Conservation (phyloP, 2,329 filamentous ascomycete species). For the Botrytis deweyae region DNA sequence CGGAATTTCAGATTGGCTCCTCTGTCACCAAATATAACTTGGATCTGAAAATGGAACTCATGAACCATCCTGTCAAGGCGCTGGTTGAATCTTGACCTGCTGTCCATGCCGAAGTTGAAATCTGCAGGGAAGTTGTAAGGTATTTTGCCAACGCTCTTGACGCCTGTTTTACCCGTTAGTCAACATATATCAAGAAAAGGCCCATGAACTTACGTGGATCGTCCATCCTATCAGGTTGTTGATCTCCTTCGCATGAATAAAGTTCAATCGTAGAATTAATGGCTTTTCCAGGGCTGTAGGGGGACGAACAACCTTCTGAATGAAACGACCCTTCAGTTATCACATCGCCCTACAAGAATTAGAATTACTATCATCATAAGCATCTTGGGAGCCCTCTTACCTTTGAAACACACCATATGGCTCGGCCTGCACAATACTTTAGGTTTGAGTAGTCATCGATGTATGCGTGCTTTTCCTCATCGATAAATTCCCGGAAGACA, state of each 20-base stretch:
- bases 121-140: neutral
- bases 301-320: neutral
- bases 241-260: slow-evolving; percentile 14
- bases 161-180: slow-evolving; percentile 9
- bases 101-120: slow-evolving; percentile 7
- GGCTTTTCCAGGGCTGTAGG: slow-evolving; percentile 9
- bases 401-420: slow-evolving; percentile 26
- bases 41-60: neutral
- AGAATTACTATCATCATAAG: neutral
- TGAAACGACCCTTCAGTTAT: slow-evolving; percentile 13
- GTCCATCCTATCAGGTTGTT: slow-evolving; percentile 19
- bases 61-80: slow-evolving; percentile 1
- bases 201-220: slow-evolving; percentile 16
- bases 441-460: neutral
- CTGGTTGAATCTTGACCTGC: neutral
- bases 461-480: slow-evolving; percentile 17
- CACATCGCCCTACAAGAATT: slow-evolving; percentile 19
- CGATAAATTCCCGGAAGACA: slow-evolving; percentile 20
- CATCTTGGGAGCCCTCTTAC: neutral
- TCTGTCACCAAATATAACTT: slow-evolving; percentile 23
- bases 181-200: neutral
- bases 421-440: slow-evolving; percentile 19
- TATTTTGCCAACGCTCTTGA: slow-evolving; percentile 17
- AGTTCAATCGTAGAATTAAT: neutral
- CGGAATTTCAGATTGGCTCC: slow-evolving; percentile 22